These are phyloP conservation scores for Fraxinus paxiana DNA, from an alignment of 305 asterid species.

Conservation along the genomic window DNA sequence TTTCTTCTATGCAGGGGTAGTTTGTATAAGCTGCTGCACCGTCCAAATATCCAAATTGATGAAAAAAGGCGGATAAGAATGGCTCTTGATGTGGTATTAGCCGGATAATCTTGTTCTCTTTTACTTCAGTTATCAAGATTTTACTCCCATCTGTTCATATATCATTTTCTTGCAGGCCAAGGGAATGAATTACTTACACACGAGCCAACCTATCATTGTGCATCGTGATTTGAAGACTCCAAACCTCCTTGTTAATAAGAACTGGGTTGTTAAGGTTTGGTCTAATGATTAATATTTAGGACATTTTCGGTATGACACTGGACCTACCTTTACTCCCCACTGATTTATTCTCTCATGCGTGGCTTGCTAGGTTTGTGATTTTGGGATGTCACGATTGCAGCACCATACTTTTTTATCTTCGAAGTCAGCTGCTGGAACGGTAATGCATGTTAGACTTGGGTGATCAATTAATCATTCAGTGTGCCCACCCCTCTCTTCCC, in stretches of 20 bases:
- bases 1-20: slow-evolving; percentile 70
- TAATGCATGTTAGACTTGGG: slow-evolving; percentile 25
- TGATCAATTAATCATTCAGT: background rate
- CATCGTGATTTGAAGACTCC: slow-evolving; percentile 95
- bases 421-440: slow-evolving; percentile 92
- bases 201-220: slow-evolving; percentile 77
- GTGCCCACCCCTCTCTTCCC: background rate
- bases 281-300: background rate
- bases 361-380: slow-evolving; percentile 73
- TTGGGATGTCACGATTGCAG: slow-evolving; percentile 91
- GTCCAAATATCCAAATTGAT: slow-evolving; percentile 66
- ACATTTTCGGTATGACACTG: background rate
- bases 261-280: slow-evolving; percentile 80
- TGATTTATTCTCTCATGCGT: slow-evolving; percentile 19
- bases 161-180: slow-evolving; percentile 57
- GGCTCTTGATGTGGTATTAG: slow-evolving; percentile 95
- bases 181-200: slow-evolving; percentile 92
- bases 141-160: slow-evolving; percentile 21
- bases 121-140: slow-evolving; percentile 18
- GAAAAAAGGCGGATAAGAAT: slow-evolving; percentile 78
- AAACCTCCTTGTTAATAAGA: slow-evolving; percentile 86
- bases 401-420: slow-evolving; percentile 90
- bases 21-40: slow-evolving; percentile 78
- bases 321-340: background rate
- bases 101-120: slow-evolving; percentile 19